Conservation (phyloP, 176 grass and related monocot species). For the Triticum aestivum region DNA sequence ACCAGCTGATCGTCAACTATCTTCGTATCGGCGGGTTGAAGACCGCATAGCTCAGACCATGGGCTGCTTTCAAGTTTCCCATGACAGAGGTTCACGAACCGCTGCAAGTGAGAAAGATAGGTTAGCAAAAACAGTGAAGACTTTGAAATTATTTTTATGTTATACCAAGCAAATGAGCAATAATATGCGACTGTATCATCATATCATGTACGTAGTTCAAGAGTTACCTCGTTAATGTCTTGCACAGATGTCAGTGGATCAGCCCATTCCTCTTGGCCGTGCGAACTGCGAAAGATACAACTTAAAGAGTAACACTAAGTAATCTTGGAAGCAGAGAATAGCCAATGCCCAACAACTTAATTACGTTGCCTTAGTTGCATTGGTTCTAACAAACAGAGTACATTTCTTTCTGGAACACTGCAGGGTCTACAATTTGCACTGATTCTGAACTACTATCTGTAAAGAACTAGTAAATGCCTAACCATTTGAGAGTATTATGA, state of each 20-base stretch:
- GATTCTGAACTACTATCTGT: background rate
- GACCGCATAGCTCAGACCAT: constrained; percentile 77
- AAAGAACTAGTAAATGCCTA: too few species aligned
- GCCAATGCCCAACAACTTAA: background rate
- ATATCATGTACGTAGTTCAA: background rate
- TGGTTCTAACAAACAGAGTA: background rate
- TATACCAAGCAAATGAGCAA: background rate
- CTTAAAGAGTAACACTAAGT: background rate
- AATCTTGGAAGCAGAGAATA: background rate
- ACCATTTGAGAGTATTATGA: too few species aligned
- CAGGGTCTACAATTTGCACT: background rate
- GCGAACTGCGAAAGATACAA: constrained; percentile 48
- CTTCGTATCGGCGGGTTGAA: constrained; percentile 71
- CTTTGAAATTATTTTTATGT: background rate
- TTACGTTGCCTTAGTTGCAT: background rate
- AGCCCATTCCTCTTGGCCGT: constrained; percentile 82
- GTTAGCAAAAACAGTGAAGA: background rate
- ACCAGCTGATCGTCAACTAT: constrained; percentile 71
- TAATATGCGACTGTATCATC: too few species aligned
- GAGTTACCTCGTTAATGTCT: constrained; percentile 65
- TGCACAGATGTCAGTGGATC: constrained; percentile 65
- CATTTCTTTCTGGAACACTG: background rate
- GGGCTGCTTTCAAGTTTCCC: constrained; percentile 69
- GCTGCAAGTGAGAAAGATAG: constrained; percentile 30
- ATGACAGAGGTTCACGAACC: constrained; percentile 61